Conservation (phyloP, 352 stramenopile species). For the Phytophthora aleatoria region DNA sequence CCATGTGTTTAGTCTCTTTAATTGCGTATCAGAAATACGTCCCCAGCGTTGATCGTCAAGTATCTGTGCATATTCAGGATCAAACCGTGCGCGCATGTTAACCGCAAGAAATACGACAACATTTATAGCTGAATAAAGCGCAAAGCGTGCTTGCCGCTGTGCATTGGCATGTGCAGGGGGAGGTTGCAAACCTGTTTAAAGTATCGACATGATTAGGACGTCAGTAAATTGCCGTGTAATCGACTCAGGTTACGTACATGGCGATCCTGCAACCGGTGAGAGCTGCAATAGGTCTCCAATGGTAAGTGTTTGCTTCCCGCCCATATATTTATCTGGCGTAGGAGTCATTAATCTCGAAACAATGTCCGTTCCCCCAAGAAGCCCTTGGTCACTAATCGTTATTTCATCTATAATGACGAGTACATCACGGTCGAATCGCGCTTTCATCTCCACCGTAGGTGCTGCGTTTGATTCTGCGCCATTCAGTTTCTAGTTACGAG, state of each 20-base stretch:
- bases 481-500: not conserved
- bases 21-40: not conserved
- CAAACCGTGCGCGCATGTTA: slow-evolving; percentile 7
- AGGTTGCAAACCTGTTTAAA: too few relatives aligned
- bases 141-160: not conserved
- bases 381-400: slow-evolving; percentile 27
- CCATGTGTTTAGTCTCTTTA: slow-evolving; percentile 7
- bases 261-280: too few relatives aligned
- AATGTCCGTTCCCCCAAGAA: slow-evolving; percentile 24
- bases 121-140: slow-evolving; percentile 3
- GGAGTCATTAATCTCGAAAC: slow-evolving; percentile 8
- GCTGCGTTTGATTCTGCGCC: not conserved
- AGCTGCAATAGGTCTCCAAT: too few relatives aligned
- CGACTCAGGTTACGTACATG: too few relatives aligned
- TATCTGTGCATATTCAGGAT: slow-evolving; percentile 2
- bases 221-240: too few relatives aligned
- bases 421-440: slow-evolving; percentile 11
- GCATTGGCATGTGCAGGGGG: too few relatives aligned
- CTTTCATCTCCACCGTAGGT: slow-evolving; percentile 24
- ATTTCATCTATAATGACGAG: slow-evolving; percentile 37
- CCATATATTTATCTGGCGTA: slow-evolving; percentile 15
- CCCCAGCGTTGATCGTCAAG: slow-evolving; percentile 5
- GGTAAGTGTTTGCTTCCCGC: not conserved
- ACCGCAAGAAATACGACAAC: slow-evolving; percentile 8
- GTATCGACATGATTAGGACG: too few relatives aligned